phyloP scores from a whole-genome alignment of 768 basidiomycete genomes.

The Serendipita sp. region DNA sequence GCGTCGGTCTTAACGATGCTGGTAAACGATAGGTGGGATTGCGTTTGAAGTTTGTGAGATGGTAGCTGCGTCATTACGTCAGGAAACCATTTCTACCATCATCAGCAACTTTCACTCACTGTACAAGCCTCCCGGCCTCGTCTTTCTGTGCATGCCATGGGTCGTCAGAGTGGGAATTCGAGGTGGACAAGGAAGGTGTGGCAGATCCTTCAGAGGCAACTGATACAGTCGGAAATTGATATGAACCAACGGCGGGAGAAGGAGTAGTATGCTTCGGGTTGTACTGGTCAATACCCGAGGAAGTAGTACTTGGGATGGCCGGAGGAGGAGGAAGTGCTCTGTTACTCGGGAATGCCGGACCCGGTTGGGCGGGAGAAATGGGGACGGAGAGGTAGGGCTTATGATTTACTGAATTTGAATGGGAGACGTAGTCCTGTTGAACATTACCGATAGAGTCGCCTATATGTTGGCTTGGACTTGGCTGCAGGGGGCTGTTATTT shows the following conservation, averaged over 20 bases:
- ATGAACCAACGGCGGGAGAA: neutral
- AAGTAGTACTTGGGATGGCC: neutral
- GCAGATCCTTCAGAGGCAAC: neutral
- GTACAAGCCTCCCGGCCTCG: constrained; percentile 71
- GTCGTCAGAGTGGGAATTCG: constrained; percentile 23
- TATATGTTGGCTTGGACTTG: neutral
- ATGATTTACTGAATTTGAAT: too few relatives aligned
- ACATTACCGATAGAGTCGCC: neutral
- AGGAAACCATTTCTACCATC: neutral
- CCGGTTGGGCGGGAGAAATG: neutral
- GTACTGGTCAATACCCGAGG: neutral
- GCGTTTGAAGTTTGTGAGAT: constrained; percentile 75
- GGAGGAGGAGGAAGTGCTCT: neutral
- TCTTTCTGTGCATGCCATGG: constrained; percentile 56
- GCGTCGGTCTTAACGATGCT: constrained; percentile 68
- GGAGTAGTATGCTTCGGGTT: neutral
- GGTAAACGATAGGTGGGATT: constrained; percentile 81
- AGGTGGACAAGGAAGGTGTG: neutral
- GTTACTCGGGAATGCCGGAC: neutral
- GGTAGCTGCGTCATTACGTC: constrained; percentile 39
- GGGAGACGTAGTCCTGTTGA: too few relatives aligned
- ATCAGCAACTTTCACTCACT: constrained; percentile 27
- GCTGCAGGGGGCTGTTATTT: neutral
- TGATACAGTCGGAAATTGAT: neutral
- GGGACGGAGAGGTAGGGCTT: constrained; percentile 35